Evolutionary conservation across 768 basidiomycete species (phyloP), one percentile per base, ranked within the genome.

Genomic region (Coprinopsis cinerea): DNA sequence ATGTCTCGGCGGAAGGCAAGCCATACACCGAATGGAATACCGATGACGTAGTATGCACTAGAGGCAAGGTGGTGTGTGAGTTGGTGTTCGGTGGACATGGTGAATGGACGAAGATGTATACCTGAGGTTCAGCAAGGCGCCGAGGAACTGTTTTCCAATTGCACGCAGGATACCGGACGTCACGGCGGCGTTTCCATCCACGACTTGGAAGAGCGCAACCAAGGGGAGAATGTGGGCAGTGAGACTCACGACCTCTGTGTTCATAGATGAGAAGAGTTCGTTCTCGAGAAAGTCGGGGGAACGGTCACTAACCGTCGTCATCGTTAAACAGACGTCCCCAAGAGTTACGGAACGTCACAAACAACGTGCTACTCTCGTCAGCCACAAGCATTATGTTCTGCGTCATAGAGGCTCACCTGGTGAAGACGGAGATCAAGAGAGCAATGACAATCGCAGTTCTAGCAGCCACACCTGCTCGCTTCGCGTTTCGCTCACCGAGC

Each of bases 141-240:
- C 89, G 0, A 77, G 74, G 51, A 82, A 75, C 77, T 89, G 88
- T 64, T 85, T 88, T 18, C 93, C 93, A 32, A 81, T 70, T 0
- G 93, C 86, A 37, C 95, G 77, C 47, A 98, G 73, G 53, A 96
- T 79, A 2, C 93, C 93, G 5, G 75, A 77, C 0, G 81, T 75
- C 4, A 92, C 78, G 0, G 77, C 82, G 2, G 76, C 62, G 10
- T 81, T 71, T 0, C 85, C 90, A 57, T 99, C 95, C 50, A 93
- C 86, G 2, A 95, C 80, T 64, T 96, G 88, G 72, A 84, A 88
- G 23, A 88, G 69, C 6, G 84, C 81, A 3, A 95, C 81, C 6
- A 88, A 70, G 0, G 89, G 88, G 13, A 93, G 61, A 48, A 92
- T 83, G 2, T 72, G 66, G 0, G 88, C 82, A 11, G 90, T 84